Conservation (phyloP, 1,284 basidiomycete species). For the Boletus smithii region DNA sequence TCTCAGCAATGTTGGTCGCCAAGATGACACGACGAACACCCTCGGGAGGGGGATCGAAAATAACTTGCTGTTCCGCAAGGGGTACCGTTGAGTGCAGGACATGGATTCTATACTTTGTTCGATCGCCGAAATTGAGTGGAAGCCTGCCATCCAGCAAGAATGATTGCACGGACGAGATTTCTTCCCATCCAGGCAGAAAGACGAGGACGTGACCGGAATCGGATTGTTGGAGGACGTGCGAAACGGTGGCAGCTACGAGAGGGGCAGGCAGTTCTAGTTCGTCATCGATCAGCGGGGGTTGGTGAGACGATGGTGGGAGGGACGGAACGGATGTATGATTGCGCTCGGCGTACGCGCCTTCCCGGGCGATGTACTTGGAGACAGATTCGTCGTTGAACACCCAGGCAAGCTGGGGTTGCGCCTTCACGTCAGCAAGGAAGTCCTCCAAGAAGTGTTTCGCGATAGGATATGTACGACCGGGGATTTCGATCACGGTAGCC, state of each 20-base stretch:
- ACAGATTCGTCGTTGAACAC: constrained; percentile 78
- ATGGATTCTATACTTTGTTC: constrained; percentile 71
- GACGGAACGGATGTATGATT: constrained; percentile 18
- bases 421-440: constrained; percentile 55
- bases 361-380: constrained; percentile 70
- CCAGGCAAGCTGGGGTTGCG: constrained; percentile 49
- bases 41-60: constrained; percentile 77
- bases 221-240: constrained; percentile 73
- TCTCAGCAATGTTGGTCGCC: constrained; percentile 96
- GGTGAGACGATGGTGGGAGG: constrained; percentile 24
- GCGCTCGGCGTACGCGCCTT: constrained; percentile 50
- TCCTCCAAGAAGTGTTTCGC: constrained; percentile 82
- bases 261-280: constrained; percentile 84
- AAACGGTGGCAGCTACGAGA: constrained; percentile 79
- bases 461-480: constrained; percentile 93
- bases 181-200: constrained; percentile 91
- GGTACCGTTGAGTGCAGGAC: constrained; percentile 91
- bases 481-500: constrained; percentile 79
- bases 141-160: constrained; percentile 61
- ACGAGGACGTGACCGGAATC: constrained; percentile 89
- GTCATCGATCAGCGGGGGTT: constrained; percentile 41
- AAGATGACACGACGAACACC: constrained; percentile 88
- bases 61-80: constrained; percentile 84
- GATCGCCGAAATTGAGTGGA: constrained; percentile 60
- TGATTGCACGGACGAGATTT: constrained; percentile 80